Conservation (phyloP, 2,329 filamentous ascomycete species). For the Diaporthe sp. region DNA sequence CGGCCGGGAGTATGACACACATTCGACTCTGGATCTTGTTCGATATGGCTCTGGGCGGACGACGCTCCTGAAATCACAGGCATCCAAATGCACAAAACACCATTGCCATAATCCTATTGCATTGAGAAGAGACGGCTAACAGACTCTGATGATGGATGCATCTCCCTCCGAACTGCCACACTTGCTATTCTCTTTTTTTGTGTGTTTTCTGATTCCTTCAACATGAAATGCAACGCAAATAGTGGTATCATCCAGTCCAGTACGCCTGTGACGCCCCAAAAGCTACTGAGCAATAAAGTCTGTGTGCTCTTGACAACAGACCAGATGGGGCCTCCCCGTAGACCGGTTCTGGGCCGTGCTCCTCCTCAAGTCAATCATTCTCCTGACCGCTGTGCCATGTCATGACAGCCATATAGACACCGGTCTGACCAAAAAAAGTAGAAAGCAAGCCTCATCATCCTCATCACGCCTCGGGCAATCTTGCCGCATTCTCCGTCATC, state of each 20-base stretch:
- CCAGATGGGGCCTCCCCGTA: background rate
- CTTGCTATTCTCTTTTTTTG: background rate
- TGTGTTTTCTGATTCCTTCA: background rate
- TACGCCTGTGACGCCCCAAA: background rate
- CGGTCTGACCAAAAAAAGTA: background rate
- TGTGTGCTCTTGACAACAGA: background rate
- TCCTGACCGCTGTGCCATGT: background rate
- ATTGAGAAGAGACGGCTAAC: background rate
- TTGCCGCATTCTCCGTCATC: background rate
- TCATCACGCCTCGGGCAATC: background rate
- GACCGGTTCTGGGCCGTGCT: background rate
- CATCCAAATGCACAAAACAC: background rate
- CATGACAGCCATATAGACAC: background rate
- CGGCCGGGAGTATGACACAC: too few species aligned
- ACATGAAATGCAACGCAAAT: slow-evolving; percentile 6
- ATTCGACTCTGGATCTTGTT: too few species aligned
- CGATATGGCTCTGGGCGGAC: too few species aligned
- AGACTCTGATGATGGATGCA: background rate
- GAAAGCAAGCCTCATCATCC: background rate
- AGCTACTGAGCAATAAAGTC: background rate
- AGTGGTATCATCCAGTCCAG: slow-evolving; percentile 1
- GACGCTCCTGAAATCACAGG: background rate
- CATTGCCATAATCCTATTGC: background rate
- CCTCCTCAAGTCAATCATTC: background rate
- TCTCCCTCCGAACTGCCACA: too few species aligned